phyloP scores from a whole-genome alignment of 768 basidiomycete genomes.

The Chalciporus sphaerocephalus region DNA sequence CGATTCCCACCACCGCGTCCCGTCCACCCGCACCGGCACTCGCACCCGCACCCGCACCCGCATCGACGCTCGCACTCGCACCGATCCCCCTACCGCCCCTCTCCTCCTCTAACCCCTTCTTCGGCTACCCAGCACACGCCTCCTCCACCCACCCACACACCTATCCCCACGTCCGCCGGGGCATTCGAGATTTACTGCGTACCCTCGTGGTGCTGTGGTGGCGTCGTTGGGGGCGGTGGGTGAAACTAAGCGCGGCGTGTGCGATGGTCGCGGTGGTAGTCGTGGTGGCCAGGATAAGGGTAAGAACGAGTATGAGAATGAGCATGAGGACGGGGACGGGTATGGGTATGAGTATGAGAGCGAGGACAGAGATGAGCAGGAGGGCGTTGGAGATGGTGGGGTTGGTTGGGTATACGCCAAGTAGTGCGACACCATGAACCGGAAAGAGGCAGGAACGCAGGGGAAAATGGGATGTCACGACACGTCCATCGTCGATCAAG shows the following conservation, averaged over 20 bases:
- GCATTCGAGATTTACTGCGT: slow-evolving; percentile 61
- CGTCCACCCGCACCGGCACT: neutral
- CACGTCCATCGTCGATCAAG: too few species aligned
- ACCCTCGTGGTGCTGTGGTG: slow-evolving; percentile 65
- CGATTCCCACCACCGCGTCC: neutral
- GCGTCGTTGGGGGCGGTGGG: slow-evolving; percentile 53
- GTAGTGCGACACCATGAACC: too few species aligned
- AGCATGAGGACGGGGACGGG: neutral
- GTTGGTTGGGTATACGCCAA: too few species aligned
- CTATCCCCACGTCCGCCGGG: slow-evolving; percentile 58
- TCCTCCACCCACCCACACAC: slow-evolving; percentile 33
- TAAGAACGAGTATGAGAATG: neutral
- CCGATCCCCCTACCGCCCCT: too few species aligned
- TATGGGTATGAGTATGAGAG: neutral
- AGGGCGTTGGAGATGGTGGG: too few species aligned
- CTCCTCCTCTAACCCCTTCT: slow-evolving; percentile 68
- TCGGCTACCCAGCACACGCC: slow-evolving; percentile 56
- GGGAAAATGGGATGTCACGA: too few species aligned
- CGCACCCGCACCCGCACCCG: slow-evolving; percentile 1
- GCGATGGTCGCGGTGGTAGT: slow-evolving; percentile 30
- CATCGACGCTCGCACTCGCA: slow-evolving; percentile 31
- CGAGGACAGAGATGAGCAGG: neutral
- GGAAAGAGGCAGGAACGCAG: too few species aligned
- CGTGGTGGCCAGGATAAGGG: slow-evolving; percentile 24
- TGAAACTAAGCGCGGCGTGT: slow-evolving; percentile 17